A percentile compares a stretch with the other conserved stretches of the same genome.
Evolutionary conservation across 164 flowering plant genomes (phyloP).

Genomic region (Nymphaea thermarum): DNA sequence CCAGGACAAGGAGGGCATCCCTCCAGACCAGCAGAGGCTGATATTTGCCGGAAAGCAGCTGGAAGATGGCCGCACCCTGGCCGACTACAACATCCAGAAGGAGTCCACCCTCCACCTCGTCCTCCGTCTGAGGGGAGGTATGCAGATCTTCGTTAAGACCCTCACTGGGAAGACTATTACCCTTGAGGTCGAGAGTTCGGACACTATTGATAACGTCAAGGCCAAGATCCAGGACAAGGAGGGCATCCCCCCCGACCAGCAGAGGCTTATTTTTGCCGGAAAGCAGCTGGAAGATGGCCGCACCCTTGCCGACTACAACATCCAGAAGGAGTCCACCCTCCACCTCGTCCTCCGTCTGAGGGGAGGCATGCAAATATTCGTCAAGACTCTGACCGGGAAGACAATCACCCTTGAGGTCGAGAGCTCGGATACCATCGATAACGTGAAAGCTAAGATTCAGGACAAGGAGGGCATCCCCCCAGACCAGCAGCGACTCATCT

Average conservation of each 20-base stretch:
- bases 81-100: no score
- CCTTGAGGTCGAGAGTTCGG: no score
- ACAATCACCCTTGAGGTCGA: slow-evolving; percentile 9
- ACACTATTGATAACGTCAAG: slow-evolving; percentile 1
- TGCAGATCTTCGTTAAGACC: no score
- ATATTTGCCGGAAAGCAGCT: slow-evolving; percentile 21
- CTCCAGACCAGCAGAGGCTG: slow-evolving; percentile 42
- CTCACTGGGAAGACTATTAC: no score
- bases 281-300: slow-evolving; percentile 14
- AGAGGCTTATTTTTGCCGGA: slow-evolving; percentile 7
- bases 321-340: slow-evolving; percentile 6
- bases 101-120: no score
- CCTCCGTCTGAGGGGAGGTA: no score
- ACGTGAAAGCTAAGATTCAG: slow-evolving; percentile 9
- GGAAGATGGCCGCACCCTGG: not conserved
- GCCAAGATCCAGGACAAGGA: slow-evolving; percentile 10
- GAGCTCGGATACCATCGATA: slow-evolving; percentile 7
- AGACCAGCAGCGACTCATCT: slow-evolving; percentile 8
- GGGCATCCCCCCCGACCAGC: slow-evolving; percentile 10
- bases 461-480: slow-evolving; percentile 11
- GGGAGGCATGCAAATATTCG: not conserved
- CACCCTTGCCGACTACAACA: slow-evolving; percentile 10
- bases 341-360: not conserved
- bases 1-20: slow-evolving; percentile 41
- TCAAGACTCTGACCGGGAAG: not conserved